Evolutionary conservation across 1,139 yeast species (phyloP).

Genomic region (Blastobotrys serpentis): DNA sequence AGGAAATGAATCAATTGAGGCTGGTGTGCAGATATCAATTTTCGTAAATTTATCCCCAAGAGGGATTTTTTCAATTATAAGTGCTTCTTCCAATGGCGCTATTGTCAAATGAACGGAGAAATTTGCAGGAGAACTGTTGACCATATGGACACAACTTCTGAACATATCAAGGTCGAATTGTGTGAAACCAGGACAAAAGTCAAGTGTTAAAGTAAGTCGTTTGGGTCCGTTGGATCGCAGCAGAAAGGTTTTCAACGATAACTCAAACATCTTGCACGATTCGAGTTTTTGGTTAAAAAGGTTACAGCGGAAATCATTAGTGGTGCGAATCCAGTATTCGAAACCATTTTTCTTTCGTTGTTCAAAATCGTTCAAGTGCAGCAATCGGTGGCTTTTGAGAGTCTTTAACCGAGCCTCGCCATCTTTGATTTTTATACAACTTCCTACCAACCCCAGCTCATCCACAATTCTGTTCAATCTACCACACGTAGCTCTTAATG

Average conservation of each 20-base stretch:
- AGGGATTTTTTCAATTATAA: neutral
- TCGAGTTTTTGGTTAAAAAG: neutral
- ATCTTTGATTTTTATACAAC: neutral
- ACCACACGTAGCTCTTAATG: neutral
- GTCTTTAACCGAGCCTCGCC: neutral
- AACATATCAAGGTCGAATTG: neutral
- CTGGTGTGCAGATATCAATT: neutral
- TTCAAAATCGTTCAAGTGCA: neutral
- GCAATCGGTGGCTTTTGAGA: neutral
- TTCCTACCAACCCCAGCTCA: neutral
- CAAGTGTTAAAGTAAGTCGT: neutral
- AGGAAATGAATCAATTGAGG: too few species aligned
- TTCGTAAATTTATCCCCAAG: neutral
- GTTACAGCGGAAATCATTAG: neutral
- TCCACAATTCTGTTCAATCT: neutral
- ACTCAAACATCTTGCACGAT: constrained; percentile 1
- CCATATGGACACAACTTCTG: neutral
- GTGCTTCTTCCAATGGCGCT: neutral
- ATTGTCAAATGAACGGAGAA: neutral
- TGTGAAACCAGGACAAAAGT: neutral
- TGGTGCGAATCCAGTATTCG: neutral
- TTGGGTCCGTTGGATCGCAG: neutral
- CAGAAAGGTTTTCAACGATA: neutral
- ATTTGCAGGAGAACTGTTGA: neutral
- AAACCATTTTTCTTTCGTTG: neutral